phyloP scores from a whole-genome alignment of 805 yeast species.

The Starmera amethionina region DNA sequence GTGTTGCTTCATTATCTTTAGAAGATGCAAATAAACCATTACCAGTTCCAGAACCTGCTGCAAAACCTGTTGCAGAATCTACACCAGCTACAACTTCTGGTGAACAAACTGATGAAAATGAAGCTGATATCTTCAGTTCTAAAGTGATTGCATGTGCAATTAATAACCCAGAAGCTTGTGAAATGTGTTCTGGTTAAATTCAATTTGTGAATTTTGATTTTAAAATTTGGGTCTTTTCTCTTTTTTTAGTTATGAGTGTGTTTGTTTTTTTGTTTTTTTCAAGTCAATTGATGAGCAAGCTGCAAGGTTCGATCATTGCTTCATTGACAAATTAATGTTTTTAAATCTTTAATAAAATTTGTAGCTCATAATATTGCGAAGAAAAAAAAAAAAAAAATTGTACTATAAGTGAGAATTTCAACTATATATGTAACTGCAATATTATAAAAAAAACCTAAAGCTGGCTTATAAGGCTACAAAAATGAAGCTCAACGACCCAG shows the following conservation, averaged over 20 bases:
- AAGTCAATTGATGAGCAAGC: neutral
- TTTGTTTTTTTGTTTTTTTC: neutral
- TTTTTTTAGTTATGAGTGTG: neutral
- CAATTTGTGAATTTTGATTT: constrained; percentile 1
- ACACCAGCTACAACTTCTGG: constrained; percentile 22
- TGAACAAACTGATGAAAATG: constrained; percentile 30
- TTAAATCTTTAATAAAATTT: too few relatives aligned
- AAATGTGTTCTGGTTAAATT: constrained; percentile 92
- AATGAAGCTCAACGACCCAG: too few relatives aligned
- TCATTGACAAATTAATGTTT: too few relatives aligned
- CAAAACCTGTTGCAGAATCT: constrained; percentile 17
- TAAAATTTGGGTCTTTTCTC: neutral
- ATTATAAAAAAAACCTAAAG: too few relatives aligned
- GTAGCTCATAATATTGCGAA: too few relatives aligned
- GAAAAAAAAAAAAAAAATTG: too few relatives aligned
- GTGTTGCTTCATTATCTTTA: constrained; percentile 31
- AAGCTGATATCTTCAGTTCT: constrained; percentile 80
- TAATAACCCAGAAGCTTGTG: constrained; percentile 94
- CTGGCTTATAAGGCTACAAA: too few relatives aligned
- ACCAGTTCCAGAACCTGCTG: constrained; percentile 17
- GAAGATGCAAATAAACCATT: constrained; percentile 23
- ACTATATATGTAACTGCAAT: too few relatives aligned
- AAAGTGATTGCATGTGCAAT: constrained; percentile 95
- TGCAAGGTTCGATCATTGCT: too few relatives aligned
- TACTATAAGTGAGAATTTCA: too few relatives aligned